Base-by-base conservation (phyloP, 768 basidiomycete genomes). In the Cantharellus cinnabarinus region DNA sequence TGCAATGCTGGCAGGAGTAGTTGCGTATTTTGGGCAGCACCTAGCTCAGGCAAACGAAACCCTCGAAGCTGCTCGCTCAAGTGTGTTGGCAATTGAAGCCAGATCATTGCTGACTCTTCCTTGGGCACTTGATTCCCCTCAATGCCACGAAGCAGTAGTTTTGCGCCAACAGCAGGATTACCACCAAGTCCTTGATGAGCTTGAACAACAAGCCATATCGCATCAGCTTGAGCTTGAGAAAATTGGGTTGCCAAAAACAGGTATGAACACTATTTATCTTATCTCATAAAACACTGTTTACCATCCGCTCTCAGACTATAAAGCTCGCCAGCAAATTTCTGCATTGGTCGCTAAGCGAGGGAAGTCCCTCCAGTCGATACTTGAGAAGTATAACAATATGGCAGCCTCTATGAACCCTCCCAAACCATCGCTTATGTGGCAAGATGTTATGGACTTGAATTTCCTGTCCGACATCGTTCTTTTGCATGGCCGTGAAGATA, bases 141-240 rank as follows among this genome's bases (percentile, higher is more conserved):
- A 29, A 29, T 1, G 20, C 20, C 20, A 29, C 20, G 20, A 29
- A 29, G 20, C 20, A 29, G 20, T 29, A 29, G 20, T 29, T 29
- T 29, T 29, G 20, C 20, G 20, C 20, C 20, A 29, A 29, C 20
- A 29, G 20, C 20, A 1, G 20, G 20, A 29, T 29, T 29, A 29
- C 20, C 4, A 41, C 10, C 60, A 60, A 10, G 10, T 55, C 53
- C 14, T 38, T 10, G n/a, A 55, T 55, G 53, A 55, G 51, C 56
- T 60, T 5, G 59, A 60, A 37, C 15, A 20, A 37, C n/a, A 2
- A 7, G 59, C 40, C 14, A 48, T 60, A 5, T 48, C 51, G 56
- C 56, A 2, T 38, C 38, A 40, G 20, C 58, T 60, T 34, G 59
- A 60, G 57, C 4, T 60, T 7, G 57, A 60, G 38, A 60, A 60